A percentile compares a stretch with the other conserved stretches of the same genome.
These are phyloP conservation scores for Gossypium herbaceum DNA, from an alignment of 345 rosid species.

Conservation along the genomic window DNA sequence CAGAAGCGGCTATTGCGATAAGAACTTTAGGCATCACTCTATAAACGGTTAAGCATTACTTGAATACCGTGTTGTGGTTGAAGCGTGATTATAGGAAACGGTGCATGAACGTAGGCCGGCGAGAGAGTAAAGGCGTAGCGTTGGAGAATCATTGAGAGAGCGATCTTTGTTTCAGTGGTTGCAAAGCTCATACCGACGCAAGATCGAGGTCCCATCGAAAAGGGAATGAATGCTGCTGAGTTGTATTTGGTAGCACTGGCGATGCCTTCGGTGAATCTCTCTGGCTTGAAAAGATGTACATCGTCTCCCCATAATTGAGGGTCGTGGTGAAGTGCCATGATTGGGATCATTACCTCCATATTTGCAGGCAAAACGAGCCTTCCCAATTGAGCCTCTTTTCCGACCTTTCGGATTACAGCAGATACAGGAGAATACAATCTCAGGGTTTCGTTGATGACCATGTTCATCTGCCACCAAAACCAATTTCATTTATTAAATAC, in stretches of 20 bases:
- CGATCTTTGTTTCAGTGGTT: slow-evolving; percentile 32
- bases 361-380: slow-evolving; percentile 27
- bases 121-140: slow-evolving; percentile 35
- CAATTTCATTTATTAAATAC: neutral
- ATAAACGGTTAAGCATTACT: neutral
- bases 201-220: slow-evolving; percentile 35
- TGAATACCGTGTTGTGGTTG: slow-evolving; percentile 23
- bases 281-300: slow-evolving; percentile 37
- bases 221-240: slow-evolving; percentile 34
- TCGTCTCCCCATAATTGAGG: slow-evolving; percentile 44
- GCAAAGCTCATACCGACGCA: slow-evolving; percentile 41
- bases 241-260: slow-evolving; percentile 43
- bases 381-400: slow-evolving; percentile 26
- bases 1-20: neutral
- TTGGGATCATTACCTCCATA: slow-evolving; percentile 15
- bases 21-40: neutral
- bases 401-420: slow-evolving; percentile 12
- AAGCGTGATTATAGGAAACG: slow-evolving; percentile 10
- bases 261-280: slow-evolving; percentile 41
- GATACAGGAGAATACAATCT: slow-evolving; percentile 37
- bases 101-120: slow-evolving; percentile 38
- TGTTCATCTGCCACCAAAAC: slow-evolving; percentile 17
- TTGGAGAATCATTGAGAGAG: slow-evolving; percentile 47
- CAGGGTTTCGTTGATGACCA: slow-evolving; percentile 31
- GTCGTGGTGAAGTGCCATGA: slow-evolving; percentile 32